Conservation (phyloP, 2,329 filamentous ascomycete genomes). For the Fusarium sp. region DNA sequence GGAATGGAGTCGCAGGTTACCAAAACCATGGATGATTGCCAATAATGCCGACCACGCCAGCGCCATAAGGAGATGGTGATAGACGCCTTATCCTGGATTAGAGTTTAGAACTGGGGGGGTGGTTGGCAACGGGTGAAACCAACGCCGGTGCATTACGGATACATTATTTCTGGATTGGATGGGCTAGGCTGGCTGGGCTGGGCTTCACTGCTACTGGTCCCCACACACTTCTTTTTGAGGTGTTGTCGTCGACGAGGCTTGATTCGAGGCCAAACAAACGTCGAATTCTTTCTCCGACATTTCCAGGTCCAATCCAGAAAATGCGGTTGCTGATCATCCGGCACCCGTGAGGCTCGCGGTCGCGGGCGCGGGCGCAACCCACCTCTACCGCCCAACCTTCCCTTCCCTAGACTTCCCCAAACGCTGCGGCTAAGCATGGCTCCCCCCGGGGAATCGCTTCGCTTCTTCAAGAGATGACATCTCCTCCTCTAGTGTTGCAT, state of each 20-base stretch:
- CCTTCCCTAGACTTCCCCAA: not conserved
- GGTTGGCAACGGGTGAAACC: constrained; percentile 30
- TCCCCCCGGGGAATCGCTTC: constrained; percentile 15
- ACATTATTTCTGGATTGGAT: not conserved
- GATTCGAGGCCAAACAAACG: constrained; percentile 25
- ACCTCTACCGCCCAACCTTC: not conserved
- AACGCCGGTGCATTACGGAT: constrained; percentile 8
- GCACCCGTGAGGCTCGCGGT: constrained; percentile 23
- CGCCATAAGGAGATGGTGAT: constrained; percentile 24
- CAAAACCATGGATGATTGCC: constrained; percentile 20
- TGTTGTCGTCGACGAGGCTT: constrained; percentile 10
- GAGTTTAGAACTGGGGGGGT: constrained; percentile 31
- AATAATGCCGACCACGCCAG: constrained; percentile 10
- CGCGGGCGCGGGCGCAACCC: constrained; percentile 8
- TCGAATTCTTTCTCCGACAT: constrained; percentile 20
- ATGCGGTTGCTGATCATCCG: constrained; percentile 27
- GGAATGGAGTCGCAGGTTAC: constrained; percentile 12
- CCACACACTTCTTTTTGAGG: constrained; percentile 18
- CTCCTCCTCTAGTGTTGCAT: constrained; percentile 12
- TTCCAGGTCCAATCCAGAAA: constrained; percentile 33
- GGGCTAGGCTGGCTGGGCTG: not conserved
- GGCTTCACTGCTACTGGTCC: not conserved
- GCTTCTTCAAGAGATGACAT: constrained; percentile 6
- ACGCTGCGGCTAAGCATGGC: constrained; percentile 27
- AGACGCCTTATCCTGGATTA: constrained; percentile 25